These are phyloP conservation scores for Colletotrichum sp. DNA, from an alignment of 2,329 filamentous ascomycete genomes.

Conservation along the genomic window DNA sequence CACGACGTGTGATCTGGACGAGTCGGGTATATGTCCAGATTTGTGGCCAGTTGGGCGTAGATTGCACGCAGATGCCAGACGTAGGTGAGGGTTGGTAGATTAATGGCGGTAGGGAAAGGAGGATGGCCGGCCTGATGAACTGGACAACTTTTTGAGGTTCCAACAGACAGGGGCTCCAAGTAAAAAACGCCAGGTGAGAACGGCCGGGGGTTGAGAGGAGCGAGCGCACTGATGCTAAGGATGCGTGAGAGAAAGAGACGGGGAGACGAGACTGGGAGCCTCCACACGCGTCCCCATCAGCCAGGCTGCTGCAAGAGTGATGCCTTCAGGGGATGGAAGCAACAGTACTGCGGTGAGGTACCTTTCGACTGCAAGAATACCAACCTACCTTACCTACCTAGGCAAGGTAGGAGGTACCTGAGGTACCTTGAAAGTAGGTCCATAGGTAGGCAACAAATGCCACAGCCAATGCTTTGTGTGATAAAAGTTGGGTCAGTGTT, in stretches of 20 bases:
- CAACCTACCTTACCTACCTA: not conserved
- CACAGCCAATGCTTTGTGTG: not conserved
- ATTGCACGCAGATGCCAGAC: slow-evolving; percentile 9
- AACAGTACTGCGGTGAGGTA: not conserved
- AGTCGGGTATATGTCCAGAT: slow-evolving; percentile 11
- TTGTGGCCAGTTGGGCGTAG: not conserved
- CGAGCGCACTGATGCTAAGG: not conserved
- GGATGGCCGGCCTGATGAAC: slow-evolving; percentile 1
- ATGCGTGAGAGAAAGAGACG: not conserved
- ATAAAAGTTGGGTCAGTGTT: not conserved
- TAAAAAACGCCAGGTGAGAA: slow-evolving; percentile 4
- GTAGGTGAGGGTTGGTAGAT: slow-evolving; percentile 1
- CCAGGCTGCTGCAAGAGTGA: not conserved
- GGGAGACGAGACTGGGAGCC: not conserved
- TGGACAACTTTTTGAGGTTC: slow-evolving; percentile 21
- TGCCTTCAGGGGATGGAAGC: not conserved
- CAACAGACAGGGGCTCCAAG: slow-evolving; percentile 17
- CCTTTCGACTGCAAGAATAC: not conserved
- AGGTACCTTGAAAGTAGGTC: not conserved
- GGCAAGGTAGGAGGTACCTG: not conserved
- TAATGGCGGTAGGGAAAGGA: not conserved
- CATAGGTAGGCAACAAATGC: not conserved
- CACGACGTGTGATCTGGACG: not conserved
- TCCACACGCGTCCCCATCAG: not conserved
- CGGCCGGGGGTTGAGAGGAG: slow-evolving; percentile 2